phyloP scores from a whole-genome alignment of 208 protist species.

The Wallacemonas sp. region DNA sequence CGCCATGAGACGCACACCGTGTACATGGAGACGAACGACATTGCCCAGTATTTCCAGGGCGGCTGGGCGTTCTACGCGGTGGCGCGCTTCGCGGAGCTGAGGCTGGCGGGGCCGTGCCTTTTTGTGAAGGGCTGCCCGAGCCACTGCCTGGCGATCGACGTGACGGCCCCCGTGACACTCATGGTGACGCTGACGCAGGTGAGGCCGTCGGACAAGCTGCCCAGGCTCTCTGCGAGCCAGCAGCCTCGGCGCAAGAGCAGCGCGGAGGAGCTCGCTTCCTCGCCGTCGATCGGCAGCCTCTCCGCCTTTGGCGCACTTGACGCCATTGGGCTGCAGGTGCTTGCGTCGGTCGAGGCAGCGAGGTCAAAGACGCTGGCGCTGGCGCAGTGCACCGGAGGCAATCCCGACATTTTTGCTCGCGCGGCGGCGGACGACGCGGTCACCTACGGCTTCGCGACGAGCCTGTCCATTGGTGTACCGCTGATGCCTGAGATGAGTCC shows the following conservation, averaged over 20 bases:
- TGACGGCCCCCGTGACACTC: conserved; percentile 32
- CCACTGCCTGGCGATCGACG: conserved; percentile 44
- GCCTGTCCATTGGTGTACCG: conserved; percentile 31
- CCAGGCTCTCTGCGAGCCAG: background rate
- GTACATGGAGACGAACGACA: conserved; percentile 68
- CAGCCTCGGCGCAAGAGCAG: background rate
- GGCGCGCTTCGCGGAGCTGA: conserved; percentile 23
- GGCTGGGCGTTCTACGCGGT: conserved; percentile 46
- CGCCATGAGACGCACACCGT: conserved; percentile 21
- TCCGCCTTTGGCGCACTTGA: background rate
- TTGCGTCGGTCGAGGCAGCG: background rate
- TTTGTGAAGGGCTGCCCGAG: conserved; percentile 44
- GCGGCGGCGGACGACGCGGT: conserved; percentile 11
- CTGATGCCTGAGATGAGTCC: conserved; percentile 46
- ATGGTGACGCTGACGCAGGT: conserved; percentile 45
- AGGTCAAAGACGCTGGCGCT: background rate
- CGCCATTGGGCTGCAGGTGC: conserved; percentile 17
- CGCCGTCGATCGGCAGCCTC: conserved; percentile 10
- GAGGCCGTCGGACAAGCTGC: conserved; percentile 8
- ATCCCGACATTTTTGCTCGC: conserved; percentile 26
- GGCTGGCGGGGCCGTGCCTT: conserved; percentile 24
- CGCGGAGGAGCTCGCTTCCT: conserved; percentile 10
- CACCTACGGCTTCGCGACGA: conserved; percentile 40
- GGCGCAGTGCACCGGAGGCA: background rate
- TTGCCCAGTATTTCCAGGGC: conserved; percentile 61